Evolutionary conservation across 2,329 filamentous ascomycete genomes (phyloP), one percentile per base, ranked within the genome.

Genomic region (Talaromyces verruculosus): DNA sequence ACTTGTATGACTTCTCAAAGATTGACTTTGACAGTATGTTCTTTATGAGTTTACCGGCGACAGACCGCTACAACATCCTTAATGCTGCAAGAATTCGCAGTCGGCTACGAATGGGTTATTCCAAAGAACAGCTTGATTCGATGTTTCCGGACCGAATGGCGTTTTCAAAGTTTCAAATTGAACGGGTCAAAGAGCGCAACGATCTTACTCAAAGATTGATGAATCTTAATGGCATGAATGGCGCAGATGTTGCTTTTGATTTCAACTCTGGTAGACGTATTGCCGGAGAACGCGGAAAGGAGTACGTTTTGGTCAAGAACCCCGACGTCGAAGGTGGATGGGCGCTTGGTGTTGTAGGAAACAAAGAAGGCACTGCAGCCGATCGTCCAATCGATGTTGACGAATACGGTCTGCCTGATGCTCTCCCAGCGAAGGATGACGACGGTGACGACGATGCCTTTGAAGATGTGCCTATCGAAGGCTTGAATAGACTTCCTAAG

Each of bases 61-160:
- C 90, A 1, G 95, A 99, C 80, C 88, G 94, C 59, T 99, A 99
- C 82, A 98, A 98, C 72, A 99, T 99, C 63, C 81, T 99, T 25
- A 99, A 99, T 75, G 95, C 96, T 1, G 95, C 96, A 1, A 86
- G 95, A 68, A 76, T 99, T 68, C 85, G 95, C 65, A 97, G 92
- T 76, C 86, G 95, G 63, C 83, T 99, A 73, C 88, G 95, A 75
- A 97, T 99, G 94, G 95, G 95, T 0, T 87, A 97, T 72, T 96
- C 92, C 65, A 98, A 98, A 78, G 94, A 99, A 69, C 95, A 99
- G 78, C 80, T 99, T 15, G 93, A 98, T 71, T 87, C 85, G 55
- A 99, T 99, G 95, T 99, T 99, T 75, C 94, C 95, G 0, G 91
- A 99, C 76, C 88, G 95, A 30, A 97, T 99, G 93, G 95, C 90